Conservation (phyloP, 768 basidiomycete genomes). For the Calocybe gangraenosa region DNA sequence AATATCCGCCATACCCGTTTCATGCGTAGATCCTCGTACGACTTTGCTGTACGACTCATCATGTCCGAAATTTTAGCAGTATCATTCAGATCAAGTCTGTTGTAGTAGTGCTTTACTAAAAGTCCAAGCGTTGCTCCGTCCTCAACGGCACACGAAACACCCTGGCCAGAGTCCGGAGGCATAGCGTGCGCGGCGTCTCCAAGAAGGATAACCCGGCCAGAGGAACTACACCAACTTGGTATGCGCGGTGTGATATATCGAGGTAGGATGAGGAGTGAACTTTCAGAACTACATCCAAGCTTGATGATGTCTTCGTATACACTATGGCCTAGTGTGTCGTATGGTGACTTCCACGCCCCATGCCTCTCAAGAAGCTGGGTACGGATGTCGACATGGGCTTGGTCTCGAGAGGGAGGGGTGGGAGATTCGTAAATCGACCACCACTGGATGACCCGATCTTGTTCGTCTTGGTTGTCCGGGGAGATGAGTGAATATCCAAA, state of each 20-base stretch:
- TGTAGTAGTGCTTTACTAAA: constrained; percentile 28
- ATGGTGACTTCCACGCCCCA: constrained; percentile 30
- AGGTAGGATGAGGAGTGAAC: constrained; percentile 30
- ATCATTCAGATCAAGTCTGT: constrained; percentile 3
- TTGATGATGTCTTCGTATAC: constrained; percentile 25
- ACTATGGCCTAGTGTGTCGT: constrained; percentile 20
- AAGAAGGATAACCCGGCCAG: constrained; percentile 30
- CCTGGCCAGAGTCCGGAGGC: constrained; percentile 39
- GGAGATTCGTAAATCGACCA: constrained; percentile 36
- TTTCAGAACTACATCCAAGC: constrained; percentile 21
- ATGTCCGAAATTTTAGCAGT: constrained; percentile 9
- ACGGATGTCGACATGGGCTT: constrained; percentile 20
- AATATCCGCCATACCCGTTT: constrained; percentile 27
- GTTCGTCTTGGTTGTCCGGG: constrained; percentile 8
- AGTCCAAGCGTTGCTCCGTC: constrained; percentile 33
- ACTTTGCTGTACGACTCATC: constrained; percentile 15
- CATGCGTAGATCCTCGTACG: constrained; percentile 31
- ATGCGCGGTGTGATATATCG: constrained; percentile 31
- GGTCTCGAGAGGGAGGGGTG: constrained; percentile 21
- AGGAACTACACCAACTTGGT: constrained; percentile 29
- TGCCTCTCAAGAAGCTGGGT: constrained; percentile 27
- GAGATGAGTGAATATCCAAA: constrained; percentile 30
- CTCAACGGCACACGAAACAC: constrained; percentile 36
- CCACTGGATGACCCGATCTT: constrained; percentile 28
- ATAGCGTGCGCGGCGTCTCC: constrained; percentile 43